Percentiles rank a stretch among this genome's conserved stretches.
Evolutionary conservation across 306 rosid genomes (phyloP).

Genomic region (Trifolium repens): DNA sequence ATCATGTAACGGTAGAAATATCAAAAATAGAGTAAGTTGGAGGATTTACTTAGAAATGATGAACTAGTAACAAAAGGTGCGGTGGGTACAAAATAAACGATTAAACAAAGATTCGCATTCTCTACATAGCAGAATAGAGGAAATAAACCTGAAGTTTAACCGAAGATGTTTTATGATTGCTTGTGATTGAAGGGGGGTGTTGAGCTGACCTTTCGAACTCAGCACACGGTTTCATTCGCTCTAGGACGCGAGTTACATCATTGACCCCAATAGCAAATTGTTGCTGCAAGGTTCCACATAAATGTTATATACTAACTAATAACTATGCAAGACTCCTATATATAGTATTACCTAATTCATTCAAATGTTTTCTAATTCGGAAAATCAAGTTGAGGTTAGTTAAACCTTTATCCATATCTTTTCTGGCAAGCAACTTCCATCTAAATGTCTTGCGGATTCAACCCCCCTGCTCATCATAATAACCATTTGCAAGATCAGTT

Average conservation of each 20-base stretch:
- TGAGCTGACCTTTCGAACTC: conserved; percentile 39
- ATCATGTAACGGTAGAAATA: not conserved
- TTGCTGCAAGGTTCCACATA: conserved; percentile 56
- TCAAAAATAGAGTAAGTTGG: not conserved
- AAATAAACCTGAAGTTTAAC: conserved; percentile 65
- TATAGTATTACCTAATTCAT: not conserved
- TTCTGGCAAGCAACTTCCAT: conserved; percentile 67
- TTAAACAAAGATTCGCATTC: not conserved
- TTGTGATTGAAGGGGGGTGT: conserved; percentile 26
- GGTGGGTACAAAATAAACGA: conserved; percentile 2
- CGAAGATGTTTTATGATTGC: conserved; percentile 44
- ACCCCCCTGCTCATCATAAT: conserved; percentile 55
- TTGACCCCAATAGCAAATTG: conserved; percentile 84
- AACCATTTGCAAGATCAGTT: conserved; percentile 20
- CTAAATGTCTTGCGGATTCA: conserved; percentile 52
- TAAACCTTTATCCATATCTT: conserved; percentile 80
- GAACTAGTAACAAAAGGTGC: conserved; percentile 16
- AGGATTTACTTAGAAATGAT: conserved; percentile 2
- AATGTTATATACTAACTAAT: not conserved
- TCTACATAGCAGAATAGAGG: conserved; percentile 15
- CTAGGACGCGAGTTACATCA: conserved; percentile 81
- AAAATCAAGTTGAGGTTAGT: conserved; percentile 11
- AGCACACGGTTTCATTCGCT: conserved; percentile 69
- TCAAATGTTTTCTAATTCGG: not conserved
- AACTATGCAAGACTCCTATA: not conserved